Percentiles rank a stretch among this genome's conserved stretches.
Evolutionary conservation across 2,329 filamentous ascomycete species (phyloP).

Genomic region (Polytolypa hystricis): DNA sequence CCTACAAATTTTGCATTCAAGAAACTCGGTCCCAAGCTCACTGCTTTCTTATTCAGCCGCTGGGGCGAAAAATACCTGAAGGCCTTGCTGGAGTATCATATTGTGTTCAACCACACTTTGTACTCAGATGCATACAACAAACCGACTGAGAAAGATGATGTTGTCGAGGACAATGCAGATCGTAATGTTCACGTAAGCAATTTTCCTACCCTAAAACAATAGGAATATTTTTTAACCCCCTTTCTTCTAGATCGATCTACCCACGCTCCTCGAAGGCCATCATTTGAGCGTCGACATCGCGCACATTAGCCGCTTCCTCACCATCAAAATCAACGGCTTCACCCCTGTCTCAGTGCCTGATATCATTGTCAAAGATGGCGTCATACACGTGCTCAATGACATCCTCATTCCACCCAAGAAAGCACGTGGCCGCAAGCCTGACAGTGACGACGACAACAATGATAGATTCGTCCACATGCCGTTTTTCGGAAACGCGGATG

Average conservation of each 20-base stretch:
- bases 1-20: constrained; percentile 73
- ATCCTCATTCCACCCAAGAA: constrained; percentile 67
- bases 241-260: constrained; percentile 49
- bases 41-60: constrained; percentile 75
- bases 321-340: constrained; percentile 66
- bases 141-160: constrained; percentile 19
- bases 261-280: constrained; percentile 58
- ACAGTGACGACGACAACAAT: constrained; percentile 25
- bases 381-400: constrained; percentile 63
- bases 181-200: too few species aligned
- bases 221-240: too few species aligned
- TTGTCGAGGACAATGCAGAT: too few species aligned
- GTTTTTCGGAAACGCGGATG: constrained; percentile 47
- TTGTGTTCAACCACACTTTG: constrained; percentile 61
- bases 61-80: constrained; percentile 64
- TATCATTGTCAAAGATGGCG: constrained; percentile 64
- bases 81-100: constrained; percentile 68
- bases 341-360: constrained; percentile 56
- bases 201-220: too few species aligned
- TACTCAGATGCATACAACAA: constrained; percentile 77
- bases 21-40: constrained; percentile 59
- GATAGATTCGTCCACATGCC: constrained; percentile 25
- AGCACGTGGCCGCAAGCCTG: constrained; percentile 22
- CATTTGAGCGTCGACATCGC: constrained; percentile 61
- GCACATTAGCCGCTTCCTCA: constrained; percentile 55